These are phyloP conservation scores for Tuber calosporum DNA, from an alignment of 495 filamentous ascomycete species.

Conservation along the genomic window DNA sequence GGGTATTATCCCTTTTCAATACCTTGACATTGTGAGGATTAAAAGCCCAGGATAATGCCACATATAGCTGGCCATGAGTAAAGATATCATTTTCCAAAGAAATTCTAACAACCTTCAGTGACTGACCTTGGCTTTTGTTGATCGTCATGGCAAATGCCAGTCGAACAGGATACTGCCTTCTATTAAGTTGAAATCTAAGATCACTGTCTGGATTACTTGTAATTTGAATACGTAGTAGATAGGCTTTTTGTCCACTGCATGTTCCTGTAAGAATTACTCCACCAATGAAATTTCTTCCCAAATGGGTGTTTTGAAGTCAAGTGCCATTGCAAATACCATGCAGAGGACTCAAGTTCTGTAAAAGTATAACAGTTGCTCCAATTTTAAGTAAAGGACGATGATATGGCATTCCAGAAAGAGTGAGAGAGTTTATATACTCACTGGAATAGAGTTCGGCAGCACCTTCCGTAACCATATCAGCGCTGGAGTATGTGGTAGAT, in stretches of 20 bases:
- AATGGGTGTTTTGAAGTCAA: no score
- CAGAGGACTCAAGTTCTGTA: no score
- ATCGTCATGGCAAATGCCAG: slow-evolving; percentile 5
- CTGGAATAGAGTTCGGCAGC: neutral
- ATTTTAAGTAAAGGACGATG: no score
- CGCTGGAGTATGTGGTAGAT: neutral
- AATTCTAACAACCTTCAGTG: neutral
- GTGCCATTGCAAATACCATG: no score
- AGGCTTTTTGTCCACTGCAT: no score
- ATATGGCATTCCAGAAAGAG: no score
- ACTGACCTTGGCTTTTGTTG: slow-evolving; percentile 3
- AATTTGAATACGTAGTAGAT: no score
- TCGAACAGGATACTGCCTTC: neutral
- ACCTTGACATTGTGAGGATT: neutral
- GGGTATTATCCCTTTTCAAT: neutral
- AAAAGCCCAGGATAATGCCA: neutral
- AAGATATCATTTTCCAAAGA: neutral
- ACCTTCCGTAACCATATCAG: no score
- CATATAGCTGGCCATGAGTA: neutral
- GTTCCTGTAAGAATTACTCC: no score
- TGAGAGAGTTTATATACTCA: neutral
- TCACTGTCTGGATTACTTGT: neutral
- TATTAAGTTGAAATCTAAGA: neutral
- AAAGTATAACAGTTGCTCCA: no score
- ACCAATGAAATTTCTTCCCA: no score